Percentiles rank a stretch among this genome's conserved stretches.
These are phyloP conservation scores for Beta lomatogona DNA, from an alignment of 179 eudicot species.

Conservation along the genomic window DNA sequence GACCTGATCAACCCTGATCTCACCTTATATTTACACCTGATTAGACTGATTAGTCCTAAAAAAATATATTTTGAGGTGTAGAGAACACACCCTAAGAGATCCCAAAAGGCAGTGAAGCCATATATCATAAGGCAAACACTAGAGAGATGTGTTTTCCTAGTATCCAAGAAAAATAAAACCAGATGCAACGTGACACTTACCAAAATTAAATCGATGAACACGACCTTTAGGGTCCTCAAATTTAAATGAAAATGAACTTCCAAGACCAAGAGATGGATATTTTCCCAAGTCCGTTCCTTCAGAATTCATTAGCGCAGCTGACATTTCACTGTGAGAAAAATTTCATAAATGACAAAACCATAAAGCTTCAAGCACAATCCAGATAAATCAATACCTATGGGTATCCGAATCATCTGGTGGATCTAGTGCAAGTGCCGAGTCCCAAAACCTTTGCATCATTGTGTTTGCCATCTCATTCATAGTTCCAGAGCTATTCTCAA, in stretches of 20 bases:
- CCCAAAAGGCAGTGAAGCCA: too few relatives aligned
- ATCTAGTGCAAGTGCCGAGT: slow-evolving; percentile 87
- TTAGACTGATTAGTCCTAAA: too few relatives aligned
- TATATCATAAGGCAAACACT: too few relatives aligned
- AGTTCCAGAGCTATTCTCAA: slow-evolving; percentile 77
- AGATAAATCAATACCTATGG: slow-evolving; percentile 57
- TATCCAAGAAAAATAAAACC: not conserved
- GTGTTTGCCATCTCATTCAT: slow-evolving; percentile 81
- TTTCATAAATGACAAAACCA: slow-evolving; percentile 14
- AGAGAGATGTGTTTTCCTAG: not conserved
- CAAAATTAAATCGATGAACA: slow-evolving; percentile 81
- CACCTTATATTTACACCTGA: too few relatives aligned
- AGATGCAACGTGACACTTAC: slow-evolving; percentile 43
- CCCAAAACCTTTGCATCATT: slow-evolving; percentile 99
- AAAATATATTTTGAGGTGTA: too few relatives aligned
- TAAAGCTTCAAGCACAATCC: slow-evolving; percentile 19
- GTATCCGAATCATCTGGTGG: slow-evolving; percentile 86
- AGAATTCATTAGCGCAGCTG: slow-evolving; percentile 51
- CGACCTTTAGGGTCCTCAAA: slow-evolving; percentile 78
- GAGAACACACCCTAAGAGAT: too few relatives aligned
- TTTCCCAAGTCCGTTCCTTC: slow-evolving; percentile 66
- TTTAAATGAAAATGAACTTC: slow-evolving; percentile 75
- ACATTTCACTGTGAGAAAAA: slow-evolving; percentile 65
- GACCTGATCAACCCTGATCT: too few relatives aligned
- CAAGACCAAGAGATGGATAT: slow-evolving; percentile 89